Base-by-base conservation (phyloP, 441 rosid species). In the Adansonia rubrostipa region DNA sequence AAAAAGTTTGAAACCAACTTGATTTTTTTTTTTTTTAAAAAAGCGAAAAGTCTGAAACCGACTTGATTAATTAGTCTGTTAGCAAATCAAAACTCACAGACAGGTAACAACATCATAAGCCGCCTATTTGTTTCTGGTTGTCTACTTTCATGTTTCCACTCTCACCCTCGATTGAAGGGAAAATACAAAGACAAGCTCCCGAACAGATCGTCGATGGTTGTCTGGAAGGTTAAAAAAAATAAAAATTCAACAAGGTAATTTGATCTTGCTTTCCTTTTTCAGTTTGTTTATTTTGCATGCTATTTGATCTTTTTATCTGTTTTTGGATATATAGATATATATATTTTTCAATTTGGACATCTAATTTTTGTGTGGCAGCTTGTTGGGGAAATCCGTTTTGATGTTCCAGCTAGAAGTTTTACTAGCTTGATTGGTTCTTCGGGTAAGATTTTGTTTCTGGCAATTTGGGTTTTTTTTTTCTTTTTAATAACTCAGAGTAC, bases 371-470 rank as follows among this genome's bases (percentile, higher is more conserved):
- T 33, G 1, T 40, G 48, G 62, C n/a, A 15, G 45, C 72, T 44
- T 67, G n/a, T 68, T 45, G 36, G 45, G 44, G 24, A 53, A 8
- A 28, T 53, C 53, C 9, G 8, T 14, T 47, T 48, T 48, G 58
- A 69, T 48, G 19, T 48, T 22, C 5, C 44, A 48, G 40, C 73
- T 24, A 7, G 60, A 4, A 36, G 19, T 36, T 24, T 53, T 33
- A 4, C 28, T 71, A 15, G 62, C 5, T 53, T 71, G 62, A 33
- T 71, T 71, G 62, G 45, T 9, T 15, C 17, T 53, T 33, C 33
- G 48, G 48, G 24, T n/a, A n/a, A 71, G 28, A n/a, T 71, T 71
- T 15, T 53, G 48, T n/a, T 53, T 53, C n/a, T 51, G 62, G 62
- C 9, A 53, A 14, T 15, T 48, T 48, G 19, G 17, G 42, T 9